Evolutionary conservation across 352 stramenopile species (phyloP).

Genomic region (Phytophthora pseudosyringae): DNA sequence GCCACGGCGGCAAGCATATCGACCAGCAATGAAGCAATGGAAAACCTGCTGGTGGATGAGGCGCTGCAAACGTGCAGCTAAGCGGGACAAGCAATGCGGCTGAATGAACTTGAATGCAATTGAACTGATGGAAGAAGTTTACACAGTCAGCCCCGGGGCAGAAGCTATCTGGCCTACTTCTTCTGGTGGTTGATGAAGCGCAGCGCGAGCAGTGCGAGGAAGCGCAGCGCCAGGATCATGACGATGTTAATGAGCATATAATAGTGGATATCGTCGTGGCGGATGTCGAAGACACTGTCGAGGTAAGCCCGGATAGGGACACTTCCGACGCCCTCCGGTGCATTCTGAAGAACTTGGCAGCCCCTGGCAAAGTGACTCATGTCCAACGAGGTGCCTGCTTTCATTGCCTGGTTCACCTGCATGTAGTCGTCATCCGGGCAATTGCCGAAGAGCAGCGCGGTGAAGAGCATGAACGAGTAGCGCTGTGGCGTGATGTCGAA

Average conservation of each 20-base stretch:
- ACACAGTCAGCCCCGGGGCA: too few species aligned
- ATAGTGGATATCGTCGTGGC: constrained; percentile 40
- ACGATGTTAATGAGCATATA: constrained; percentile 40
- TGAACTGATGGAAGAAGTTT: too few species aligned
- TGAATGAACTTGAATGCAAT: too few species aligned
- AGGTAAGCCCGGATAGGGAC: constrained; percentile 44
- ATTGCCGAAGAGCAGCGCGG: constrained; percentile 35
- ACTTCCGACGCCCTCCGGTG: constrained; percentile 24
- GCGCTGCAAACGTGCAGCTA: constrained; percentile 9
- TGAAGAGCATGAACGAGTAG: constrained; percentile 39
- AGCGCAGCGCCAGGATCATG: constrained; percentile 48
- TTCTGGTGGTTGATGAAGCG: constrained; percentile 64
- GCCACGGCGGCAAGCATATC: constrained; percentile 40
- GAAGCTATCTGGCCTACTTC: constrained; percentile 20
- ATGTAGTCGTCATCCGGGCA: constrained; percentile 35
- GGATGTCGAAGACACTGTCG: constrained; percentile 43
- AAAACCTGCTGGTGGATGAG: constrained; percentile 38
- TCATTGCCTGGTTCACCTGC: constrained; percentile 25
- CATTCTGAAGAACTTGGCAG: constrained; percentile 40
- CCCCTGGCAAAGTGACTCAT: constrained; percentile 31
- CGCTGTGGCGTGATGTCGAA: constrained; percentile 46
- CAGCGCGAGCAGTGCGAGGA: constrained; percentile 51
- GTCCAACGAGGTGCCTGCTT: constrained; percentile 21
- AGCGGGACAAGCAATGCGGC: neutral
- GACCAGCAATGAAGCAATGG: constrained; percentile 51